Conservation (phyloP, 768 basidiomycete species). For the Rhodotorula toruloides region DNA sequence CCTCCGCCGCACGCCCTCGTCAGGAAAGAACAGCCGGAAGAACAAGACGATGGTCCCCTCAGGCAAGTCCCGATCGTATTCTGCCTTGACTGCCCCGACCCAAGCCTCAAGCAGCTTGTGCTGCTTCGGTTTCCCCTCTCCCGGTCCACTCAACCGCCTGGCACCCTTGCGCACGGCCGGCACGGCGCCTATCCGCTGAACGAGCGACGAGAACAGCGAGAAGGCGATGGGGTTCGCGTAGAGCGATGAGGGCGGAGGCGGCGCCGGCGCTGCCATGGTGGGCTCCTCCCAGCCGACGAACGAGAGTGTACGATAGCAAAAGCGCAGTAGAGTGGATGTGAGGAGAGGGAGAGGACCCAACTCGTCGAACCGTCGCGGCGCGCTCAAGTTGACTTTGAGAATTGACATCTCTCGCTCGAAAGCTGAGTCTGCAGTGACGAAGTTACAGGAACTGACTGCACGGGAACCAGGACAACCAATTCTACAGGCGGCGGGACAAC, state of each 20-base stretch:
- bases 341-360: neutral
- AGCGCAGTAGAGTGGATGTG: neutral
- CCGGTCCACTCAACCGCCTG: no score
- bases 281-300: neutral
- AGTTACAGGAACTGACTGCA: no score
- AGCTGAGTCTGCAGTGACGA: no score
- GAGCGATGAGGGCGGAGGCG: neutral
- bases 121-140: slow-evolving; percentile 1
- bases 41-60: slow-evolving; percentile 57
- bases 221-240: slow-evolving; percentile 28
- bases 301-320: neutral
- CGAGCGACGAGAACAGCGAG: slow-evolving; percentile 29
- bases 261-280: neutral
- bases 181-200: slow-evolving; percentile 19
- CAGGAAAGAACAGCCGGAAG: slow-evolving; percentile 76
- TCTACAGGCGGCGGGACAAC: neutral
- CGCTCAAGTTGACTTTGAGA: no score
- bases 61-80: slow-evolving; percentile 49
- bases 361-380: no score
- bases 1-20: slow-evolving; percentile 65
- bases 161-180: slow-evolving; percentile 10
- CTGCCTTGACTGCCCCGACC: slow-evolving; percentile 15
- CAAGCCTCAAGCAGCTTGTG: slow-evolving; percentile 26
- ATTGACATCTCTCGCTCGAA: no score
- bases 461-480: no score